Evolutionary conservation across 805 yeast species (phyloP).

Genomic region (Lachancea meyersii): DNA sequence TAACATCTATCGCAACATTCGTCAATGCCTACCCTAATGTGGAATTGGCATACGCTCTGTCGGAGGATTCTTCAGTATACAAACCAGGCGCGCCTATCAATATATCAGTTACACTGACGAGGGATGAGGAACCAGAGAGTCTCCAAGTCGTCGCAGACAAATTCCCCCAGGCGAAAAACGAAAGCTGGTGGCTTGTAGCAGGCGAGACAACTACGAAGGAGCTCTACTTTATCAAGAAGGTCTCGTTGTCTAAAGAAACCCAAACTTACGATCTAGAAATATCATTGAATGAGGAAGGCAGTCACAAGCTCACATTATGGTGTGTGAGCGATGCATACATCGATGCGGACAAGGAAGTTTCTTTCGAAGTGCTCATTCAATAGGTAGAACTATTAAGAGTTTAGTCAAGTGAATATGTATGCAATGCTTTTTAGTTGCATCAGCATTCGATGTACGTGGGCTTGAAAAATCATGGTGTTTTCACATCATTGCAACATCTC

Average conservation of each 20-base stretch:
- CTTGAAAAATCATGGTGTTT: neutral
- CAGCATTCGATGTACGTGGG: neutral
- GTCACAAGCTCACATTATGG: slow-evolving; percentile 64
- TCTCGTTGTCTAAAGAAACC: slow-evolving; percentile 45
- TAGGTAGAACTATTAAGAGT: neutral
- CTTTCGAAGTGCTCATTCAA: slow-evolving; percentile 36
- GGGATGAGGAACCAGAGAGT: slow-evolving; percentile 78
- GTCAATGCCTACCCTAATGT: slow-evolving; percentile 87
- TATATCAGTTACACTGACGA: slow-evolving; percentile 45
- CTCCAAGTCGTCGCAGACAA: slow-evolving; percentile 50
- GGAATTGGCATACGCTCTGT: slow-evolving; percentile 55
- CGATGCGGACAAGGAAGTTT: slow-evolving; percentile 86
- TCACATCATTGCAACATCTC: slow-evolving; percentile 15
- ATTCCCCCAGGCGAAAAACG: slow-evolving; percentile 51
- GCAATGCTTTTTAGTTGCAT: neutral
- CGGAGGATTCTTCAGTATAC: slow-evolving; percentile 34
- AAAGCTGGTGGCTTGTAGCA: slow-evolving; percentile 79
- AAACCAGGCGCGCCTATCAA: slow-evolving; percentile 43
- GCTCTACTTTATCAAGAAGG: slow-evolving; percentile 66
- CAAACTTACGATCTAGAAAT: slow-evolving; percentile 51
- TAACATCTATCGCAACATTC: slow-evolving; percentile 72
- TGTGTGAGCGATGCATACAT: slow-evolving; percentile 84
- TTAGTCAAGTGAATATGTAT: neutral
- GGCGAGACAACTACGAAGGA: slow-evolving; percentile 60
- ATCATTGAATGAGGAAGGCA: slow-evolving; percentile 54